Percentiles rank a stretch among this genome's conserved stretches.
These are phyloP conservation scores for Sisymbrium irio DNA, from an alignment of 345 rosid genomes.

Conservation along the genomic window DNA sequence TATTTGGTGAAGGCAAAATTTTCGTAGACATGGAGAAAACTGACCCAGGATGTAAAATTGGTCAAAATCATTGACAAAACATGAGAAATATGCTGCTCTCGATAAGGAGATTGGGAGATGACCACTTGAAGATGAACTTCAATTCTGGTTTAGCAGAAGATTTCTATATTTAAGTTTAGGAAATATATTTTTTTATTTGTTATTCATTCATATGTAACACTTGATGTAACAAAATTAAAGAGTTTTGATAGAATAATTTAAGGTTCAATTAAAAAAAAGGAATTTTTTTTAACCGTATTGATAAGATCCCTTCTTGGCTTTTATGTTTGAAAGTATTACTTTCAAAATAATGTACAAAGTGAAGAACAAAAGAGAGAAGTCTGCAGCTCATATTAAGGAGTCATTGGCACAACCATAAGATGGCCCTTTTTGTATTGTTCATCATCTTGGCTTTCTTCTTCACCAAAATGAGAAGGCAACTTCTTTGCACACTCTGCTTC, in stretches of 20 bases:
- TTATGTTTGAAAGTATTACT: slow-evolving; percentile 2
- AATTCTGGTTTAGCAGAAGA: too few species aligned
- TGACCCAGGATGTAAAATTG: too few species aligned
- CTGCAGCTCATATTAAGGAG: slow-evolving; percentile 25
- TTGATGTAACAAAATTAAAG: too few species aligned
- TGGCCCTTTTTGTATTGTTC: slow-evolving; percentile 32
- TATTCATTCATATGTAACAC: not conserved
- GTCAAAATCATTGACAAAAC: too few species aligned
- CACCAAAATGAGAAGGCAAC: slow-evolving; percentile 8
- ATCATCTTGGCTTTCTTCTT: slow-evolving; percentile 23
- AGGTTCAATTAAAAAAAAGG: not conserved
- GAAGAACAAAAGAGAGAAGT: not conserved
- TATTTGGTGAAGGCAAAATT: too few species aligned
- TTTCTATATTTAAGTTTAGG: too few species aligned
- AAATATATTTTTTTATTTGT: not conserved
- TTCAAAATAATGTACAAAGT: slow-evolving; percentile 1
- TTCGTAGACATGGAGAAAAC: too few species aligned
- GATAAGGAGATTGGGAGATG: too few species aligned
- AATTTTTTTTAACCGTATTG: not conserved
- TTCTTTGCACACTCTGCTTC: slow-evolving; percentile 7
- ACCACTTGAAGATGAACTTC: too few species aligned
- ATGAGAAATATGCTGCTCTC: too few species aligned
- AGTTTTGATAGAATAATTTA: not conserved
- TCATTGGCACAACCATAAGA: slow-evolving; percentile 37
- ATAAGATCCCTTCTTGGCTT: not conserved